phyloP scores from a whole-genome alignment of 2,329 filamentous ascomycete genomes.

The Pseudopithomyces maydicus region DNA sequence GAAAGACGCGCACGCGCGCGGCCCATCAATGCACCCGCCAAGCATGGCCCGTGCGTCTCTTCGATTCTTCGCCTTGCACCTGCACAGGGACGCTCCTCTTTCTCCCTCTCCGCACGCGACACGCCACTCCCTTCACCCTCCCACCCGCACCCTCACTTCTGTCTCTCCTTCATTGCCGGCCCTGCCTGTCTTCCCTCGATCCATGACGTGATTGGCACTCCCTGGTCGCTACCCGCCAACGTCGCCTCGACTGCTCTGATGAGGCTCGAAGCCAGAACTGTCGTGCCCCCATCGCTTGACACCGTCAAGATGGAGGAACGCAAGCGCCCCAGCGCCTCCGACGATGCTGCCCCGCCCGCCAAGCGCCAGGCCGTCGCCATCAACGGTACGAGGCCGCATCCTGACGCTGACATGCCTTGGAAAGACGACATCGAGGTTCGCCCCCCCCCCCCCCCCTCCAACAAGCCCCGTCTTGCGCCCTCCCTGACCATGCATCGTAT shows the following conservation, averaged over 20 bases:
- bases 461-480: slow-evolving; percentile 20
- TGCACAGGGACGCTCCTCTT: slow-evolving; percentile 10
- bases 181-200: slow-evolving; percentile 3
- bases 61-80: slow-evolving; percentile 22
- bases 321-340: slow-evolving; percentile 87
- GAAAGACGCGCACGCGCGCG: not conserved
- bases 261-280: slow-evolving; percentile 76
- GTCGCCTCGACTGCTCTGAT: slow-evolving; percentile 69
- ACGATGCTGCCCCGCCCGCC: slow-evolving; percentile 84
- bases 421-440: slow-evolving; percentile 76
- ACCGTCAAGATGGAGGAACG: slow-evolving; percentile 98
- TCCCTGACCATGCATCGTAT: slow-evolving; percentile 36
- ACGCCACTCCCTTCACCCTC: slow-evolving; percentile 11
- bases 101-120: slow-evolving; percentile 32
- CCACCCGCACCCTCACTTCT: slow-evolving; percentile 14
- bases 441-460: slow-evolving; percentile 42
- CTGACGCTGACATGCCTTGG: slow-evolving; percentile 71
- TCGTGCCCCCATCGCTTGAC: slow-evolving; percentile 77
- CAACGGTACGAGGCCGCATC: slow-evolving; percentile 74
- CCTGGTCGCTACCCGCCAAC: slow-evolving; percentile 21
- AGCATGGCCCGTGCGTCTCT: too few relatives aligned
- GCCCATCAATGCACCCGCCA: not conserved
- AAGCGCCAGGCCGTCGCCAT: slow-evolving; percentile 80
- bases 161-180: slow-evolving; percentile 3
- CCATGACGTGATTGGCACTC: slow-evolving; percentile 28